A percentile compares a stretch with the other conserved stretches of the same genome.
Conservation (phyloP, 176 grass and related monocot species). For the Musa schizocarpa region DNA sequence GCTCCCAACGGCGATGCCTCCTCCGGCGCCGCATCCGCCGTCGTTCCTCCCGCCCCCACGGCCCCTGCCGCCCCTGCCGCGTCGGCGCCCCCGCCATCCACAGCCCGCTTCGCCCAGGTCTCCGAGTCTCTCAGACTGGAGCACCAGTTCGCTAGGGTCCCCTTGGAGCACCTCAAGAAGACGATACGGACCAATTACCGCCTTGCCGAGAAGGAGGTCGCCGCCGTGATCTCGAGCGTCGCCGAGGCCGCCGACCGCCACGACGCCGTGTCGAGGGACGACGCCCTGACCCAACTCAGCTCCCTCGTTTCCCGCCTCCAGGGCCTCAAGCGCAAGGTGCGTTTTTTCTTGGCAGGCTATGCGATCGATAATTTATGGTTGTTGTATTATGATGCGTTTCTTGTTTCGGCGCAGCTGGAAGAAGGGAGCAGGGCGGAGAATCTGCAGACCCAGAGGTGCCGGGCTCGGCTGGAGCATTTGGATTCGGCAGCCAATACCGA, state of each 20-base stretch:
- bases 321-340: slow-evolving; percentile 86
- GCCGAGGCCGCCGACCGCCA: slow-evolving; percentile 14
- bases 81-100: slow-evolving; percentile 7
- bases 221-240: slow-evolving; percentile 50
- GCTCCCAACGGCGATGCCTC: slow-evolving; percentile 25
- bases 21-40: slow-evolving; percentile 3
- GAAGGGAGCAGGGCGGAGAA: slow-evolving; percentile 55
- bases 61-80: not conserved
- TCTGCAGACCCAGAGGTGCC: slow-evolving; percentile 69
- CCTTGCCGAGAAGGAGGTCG: slow-evolving; percentile 79
- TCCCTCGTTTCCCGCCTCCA: slow-evolving; percentile 92
- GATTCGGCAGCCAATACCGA: slow-evolving; percentile 26
- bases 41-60: not conserved
- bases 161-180: slow-evolving; percentile 76
- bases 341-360: not conserved
- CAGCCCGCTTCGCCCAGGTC: slow-evolving; percentile 38
- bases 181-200: slow-evolving; percentile 59
- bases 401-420: slow-evolving; percentile 39
- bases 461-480: slow-evolving; percentile 69
- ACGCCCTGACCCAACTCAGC: slow-evolving; percentile 51
- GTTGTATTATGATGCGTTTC: slow-evolving; percentile 2
- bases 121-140: slow-evolving; percentile 69
- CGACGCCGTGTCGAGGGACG: slow-evolving; percentile 3
- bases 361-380: not conserved
- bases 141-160: slow-evolving; percentile 79